These are phyloP conservation scores for Cutaneotrichosporon sp. DNA, from an alignment of 1,284 basidiomycete genomes.

Conservation along the genomic window DNA sequence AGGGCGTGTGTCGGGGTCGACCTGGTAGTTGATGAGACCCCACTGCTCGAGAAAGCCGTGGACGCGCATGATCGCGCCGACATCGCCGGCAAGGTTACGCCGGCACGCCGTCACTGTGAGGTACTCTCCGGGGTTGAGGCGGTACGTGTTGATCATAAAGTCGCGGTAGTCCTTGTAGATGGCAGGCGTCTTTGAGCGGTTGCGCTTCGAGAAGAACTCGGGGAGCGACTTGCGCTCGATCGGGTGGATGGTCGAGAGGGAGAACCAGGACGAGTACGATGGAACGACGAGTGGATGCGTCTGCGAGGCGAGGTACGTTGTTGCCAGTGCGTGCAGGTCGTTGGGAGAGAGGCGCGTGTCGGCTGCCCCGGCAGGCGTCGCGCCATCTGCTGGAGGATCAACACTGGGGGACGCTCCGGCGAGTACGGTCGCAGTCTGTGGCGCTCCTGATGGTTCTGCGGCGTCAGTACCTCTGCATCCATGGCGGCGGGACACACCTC, in stretches of 20 bases:
- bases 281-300: conserved; percentile 97
- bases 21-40: conserved; percentile 98
- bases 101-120: conserved; percentile 96
- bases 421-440: conserved; percentile 7
- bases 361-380: conserved; percentile 21
- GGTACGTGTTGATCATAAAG: conserved; percentile 99
- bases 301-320: conserved; percentile 83
- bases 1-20: conserved; percentile 93
- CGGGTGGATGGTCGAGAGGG: conserved; percentile 86
- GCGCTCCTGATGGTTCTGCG: conserved; percentile 25
- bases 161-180: conserved; percentile 99
- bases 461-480: neutral
- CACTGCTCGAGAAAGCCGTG: conserved; percentile 99
- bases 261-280: conserved; percentile 97
- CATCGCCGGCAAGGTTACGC: conserved; percentile 93
- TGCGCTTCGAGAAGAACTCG: conserved; percentile 96
- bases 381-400: conserved; percentile 14
- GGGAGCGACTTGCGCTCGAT: conserved; percentile 90
- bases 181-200: conserved; percentile 89
- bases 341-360: conserved; percentile 34
- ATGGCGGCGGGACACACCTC: conserved; percentile 22
- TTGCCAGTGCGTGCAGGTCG: conserved; percentile 48
- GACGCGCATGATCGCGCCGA: conserved; percentile 97
- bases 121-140: conserved; percentile 90
- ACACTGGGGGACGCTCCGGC: conserved; percentile 12